Conservation (phyloP, 768 basidiomycete species). For the Kwoniella pini region DNA sequence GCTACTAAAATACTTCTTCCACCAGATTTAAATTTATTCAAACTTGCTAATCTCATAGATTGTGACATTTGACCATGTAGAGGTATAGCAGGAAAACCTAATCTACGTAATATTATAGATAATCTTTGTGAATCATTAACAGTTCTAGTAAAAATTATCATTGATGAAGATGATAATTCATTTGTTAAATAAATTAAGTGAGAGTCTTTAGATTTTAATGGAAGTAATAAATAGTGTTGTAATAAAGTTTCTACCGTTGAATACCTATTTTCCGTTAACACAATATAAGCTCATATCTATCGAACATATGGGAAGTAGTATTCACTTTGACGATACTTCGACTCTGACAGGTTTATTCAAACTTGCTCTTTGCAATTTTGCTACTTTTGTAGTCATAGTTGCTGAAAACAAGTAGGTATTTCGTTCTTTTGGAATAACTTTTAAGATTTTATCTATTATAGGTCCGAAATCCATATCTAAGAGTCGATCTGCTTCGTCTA, state of each 20-base stretch:
- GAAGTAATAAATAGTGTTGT: slow-evolving; percentile 94
- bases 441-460: slow-evolving; percentile 93
- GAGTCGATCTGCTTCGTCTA: slow-evolving; percentile 94
- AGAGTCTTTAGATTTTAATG: slow-evolving; percentile 85
- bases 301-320: background rate
- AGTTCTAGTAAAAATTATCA: slow-evolving; percentile 94
- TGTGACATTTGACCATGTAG: slow-evolving; percentile 94
- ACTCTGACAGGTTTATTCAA: slow-evolving; percentile 88
- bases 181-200: slow-evolving; percentile 87
- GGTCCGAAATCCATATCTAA: slow-evolving; percentile 96
- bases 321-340: slow-evolving; percentile 89
- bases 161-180: slow-evolving; percentile 83
- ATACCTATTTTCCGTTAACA: too few species aligned
- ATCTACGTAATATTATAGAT: slow-evolving; percentile 80
- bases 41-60: slow-evolving; percentile 78
- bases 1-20: slow-evolving; percentile 89
- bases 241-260: slow-evolving; percentile 92
- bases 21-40: slow-evolving; percentile 94
- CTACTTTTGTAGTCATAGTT: slow-evolving; percentile 98
- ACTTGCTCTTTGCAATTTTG: slow-evolving; percentile 91
- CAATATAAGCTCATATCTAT: background rate
- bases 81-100: slow-evolving; percentile 93
- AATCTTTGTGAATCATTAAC: slow-evolving; percentile 89
- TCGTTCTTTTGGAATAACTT: slow-evolving; percentile 88
- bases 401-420: slow-evolving; percentile 96